Evolutionary conservation across 352 stramenopile species (phyloP).

Genomic region (Globisporangium acanthophoron): DNA sequence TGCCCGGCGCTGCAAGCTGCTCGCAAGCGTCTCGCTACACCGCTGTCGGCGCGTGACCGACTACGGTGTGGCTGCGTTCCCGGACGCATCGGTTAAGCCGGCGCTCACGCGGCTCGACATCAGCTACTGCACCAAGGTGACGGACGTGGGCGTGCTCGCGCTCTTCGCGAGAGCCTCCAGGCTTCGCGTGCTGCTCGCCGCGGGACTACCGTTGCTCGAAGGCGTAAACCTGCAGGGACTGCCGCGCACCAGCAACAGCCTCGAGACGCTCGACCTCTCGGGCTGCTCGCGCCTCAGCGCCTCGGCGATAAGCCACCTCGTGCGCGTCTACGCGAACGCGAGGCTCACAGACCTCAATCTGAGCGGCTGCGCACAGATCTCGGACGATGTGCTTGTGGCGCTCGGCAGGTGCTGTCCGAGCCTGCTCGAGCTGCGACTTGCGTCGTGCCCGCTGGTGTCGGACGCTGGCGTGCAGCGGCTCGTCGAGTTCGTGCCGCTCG

Average conservation of each 20-base stretch:
- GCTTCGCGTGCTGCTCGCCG: conserved; percentile 28
- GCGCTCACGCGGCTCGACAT: conserved; percentile 46
- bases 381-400: conserved; percentile 46
- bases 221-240: conserved; percentile 55
- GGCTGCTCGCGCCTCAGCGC: conserved; percentile 31
- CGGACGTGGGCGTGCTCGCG: conserved; percentile 50
- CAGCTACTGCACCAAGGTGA: conserved; percentile 45
- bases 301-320: conserved; percentile 35
- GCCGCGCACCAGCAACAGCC: conserved; percentile 17
- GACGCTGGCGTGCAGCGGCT: conserved; percentile 48
- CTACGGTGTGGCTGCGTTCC: conserved; percentile 58
- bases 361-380: conserved; percentile 42
- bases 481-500: conserved; percentile 23
- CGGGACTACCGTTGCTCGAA: conserved; percentile 45
- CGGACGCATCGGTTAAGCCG: conserved; percentile 21
- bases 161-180: conserved; percentile 34
- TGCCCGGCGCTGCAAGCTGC: conserved; percentile 24
- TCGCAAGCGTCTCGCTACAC: conserved; percentile 30
- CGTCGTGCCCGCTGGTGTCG: conserved; percentile 48
- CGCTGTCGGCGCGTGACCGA: conserved; percentile 60
- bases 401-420: conserved; percentile 33
- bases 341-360: conserved; percentile 44
- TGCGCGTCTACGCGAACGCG: conserved; percentile 22
- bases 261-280: conserved; percentile 32
- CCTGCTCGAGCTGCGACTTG: conserved; percentile 35